Evolutionary conservation across 805 yeast genomes (phyloP).

Genomic region (Lipomyces sp.): DNA sequence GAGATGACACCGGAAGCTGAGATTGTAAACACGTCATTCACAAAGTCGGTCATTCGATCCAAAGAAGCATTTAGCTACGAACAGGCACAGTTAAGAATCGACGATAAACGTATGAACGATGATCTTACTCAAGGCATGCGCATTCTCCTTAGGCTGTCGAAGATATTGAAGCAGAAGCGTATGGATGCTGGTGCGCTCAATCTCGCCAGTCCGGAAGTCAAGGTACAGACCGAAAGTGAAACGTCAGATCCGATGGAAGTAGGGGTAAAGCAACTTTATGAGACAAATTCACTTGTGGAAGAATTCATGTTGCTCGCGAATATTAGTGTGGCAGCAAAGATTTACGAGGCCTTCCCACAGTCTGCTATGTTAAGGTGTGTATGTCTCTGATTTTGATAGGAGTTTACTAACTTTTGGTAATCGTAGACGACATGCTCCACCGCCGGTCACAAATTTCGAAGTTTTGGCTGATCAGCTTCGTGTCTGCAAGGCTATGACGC

Average conservation of each 20-base stretch:
- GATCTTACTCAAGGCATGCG: conserved; percentile 91
- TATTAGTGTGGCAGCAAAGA: conserved; percentile 91
- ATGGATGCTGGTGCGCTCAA: conserved; percentile 95
- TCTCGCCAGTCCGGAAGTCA: conserved; percentile 96
- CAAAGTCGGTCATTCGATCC: conserved; percentile 87
- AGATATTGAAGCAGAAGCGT: conserved; percentile 80
- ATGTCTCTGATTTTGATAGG: not conserved
- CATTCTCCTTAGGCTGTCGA: conserved; percentile 75
- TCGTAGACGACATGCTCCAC: conserved; percentile 93
- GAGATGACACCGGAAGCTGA: conserved; percentile 86
- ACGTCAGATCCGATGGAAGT: conserved; percentile 96
- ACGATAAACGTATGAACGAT: conserved; percentile 74
- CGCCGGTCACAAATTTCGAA: conserved; percentile 93
- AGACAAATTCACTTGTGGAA: conserved; percentile 94
- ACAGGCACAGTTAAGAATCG: conserved; percentile 88
- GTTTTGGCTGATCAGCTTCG: conserved; percentile 84
- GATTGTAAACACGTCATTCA: conserved; percentile 75
- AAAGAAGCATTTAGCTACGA: conserved; percentile 95
- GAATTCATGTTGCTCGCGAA: conserved; percentile 98
- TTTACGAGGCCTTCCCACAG: conserved; percentile 91
- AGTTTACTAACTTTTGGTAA: not conserved
- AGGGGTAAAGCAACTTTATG: conserved; percentile 83
- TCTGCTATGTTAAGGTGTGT: conserved; percentile 77
- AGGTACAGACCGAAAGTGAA: conserved; percentile 95
- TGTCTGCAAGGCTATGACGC: conserved; percentile 72